Conservation (phyloP, 805 yeast genomes). For the Kodamaea neixiangensis region DNA sequence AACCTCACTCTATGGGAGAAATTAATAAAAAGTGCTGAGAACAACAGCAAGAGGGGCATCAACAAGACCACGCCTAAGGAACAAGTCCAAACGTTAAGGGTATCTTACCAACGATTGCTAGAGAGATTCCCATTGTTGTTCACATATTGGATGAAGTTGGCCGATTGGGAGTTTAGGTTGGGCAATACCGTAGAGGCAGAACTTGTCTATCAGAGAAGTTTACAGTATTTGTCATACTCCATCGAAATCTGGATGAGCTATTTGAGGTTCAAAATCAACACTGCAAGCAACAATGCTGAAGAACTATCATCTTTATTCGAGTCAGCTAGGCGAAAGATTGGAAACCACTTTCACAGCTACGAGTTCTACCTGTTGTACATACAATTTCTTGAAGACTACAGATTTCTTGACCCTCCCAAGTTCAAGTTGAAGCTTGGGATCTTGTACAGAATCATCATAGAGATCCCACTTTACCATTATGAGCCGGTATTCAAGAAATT, state of each 20-base stretch:
- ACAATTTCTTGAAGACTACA: constrained; percentile 38
- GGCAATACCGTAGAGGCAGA: constrained; percentile 43
- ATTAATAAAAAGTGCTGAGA: constrained; percentile 33
- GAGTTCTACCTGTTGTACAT: constrained; percentile 55
- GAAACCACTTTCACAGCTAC: constrained; percentile 52
- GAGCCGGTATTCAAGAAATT: constrained; percentile 46
- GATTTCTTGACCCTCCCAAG: constrained; percentile 18
- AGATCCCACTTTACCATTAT: constrained; percentile 58
- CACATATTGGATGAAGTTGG: constrained; percentile 61
- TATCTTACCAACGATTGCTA: constrained; percentile 45
- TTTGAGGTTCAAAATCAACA: constrained; percentile 41
- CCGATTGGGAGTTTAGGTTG: constrained; percentile 46
- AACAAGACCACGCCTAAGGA: constrained; percentile 33
- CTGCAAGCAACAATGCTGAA: constrained; percentile 28
- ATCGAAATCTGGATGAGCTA: constrained; percentile 53
- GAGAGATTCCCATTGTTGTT: constrained; percentile 50
- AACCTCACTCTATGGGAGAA: constrained; percentile 39
- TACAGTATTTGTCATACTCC: constrained; percentile 45
- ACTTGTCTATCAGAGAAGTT: constrained; percentile 14
- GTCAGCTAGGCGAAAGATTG: constrained; percentile 49
- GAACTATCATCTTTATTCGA: constrained; percentile 43
- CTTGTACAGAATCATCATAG: constrained; percentile 50
- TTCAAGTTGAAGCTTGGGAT: constrained; percentile 37
- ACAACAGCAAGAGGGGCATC: constrained; percentile 27
- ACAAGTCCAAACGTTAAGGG: constrained; percentile 35